A percentile compares a stretch with the other conserved stretches of the same genome.
phyloP scores from a whole-genome alignment of 805 yeast species.

The Starmerella roubikii region DNA sequence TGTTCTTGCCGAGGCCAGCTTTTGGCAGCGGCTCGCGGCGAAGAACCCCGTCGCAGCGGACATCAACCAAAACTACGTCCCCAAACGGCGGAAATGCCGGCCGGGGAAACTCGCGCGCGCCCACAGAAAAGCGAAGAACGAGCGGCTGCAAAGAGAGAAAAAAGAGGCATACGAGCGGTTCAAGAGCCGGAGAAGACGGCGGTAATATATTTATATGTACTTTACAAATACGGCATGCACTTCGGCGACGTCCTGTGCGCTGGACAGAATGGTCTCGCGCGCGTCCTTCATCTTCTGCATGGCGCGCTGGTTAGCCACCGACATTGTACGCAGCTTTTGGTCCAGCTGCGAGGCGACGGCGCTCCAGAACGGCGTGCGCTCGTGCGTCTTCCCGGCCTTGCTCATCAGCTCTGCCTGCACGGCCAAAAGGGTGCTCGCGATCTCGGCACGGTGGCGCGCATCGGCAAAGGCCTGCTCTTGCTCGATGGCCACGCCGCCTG shows the following conservation, averaged over 20 bases:
- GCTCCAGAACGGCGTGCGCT: conserved; percentile 23
- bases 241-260: conserved; percentile 8
- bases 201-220: conserved; percentile 6
- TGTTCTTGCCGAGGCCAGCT: conserved; percentile 9
- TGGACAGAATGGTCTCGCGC: conserved; percentile 7
- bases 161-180: conserved; percentile 5
- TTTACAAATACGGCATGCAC: conserved; percentile 11
- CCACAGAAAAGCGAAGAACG: conserved; percentile 2
- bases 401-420: neutral
- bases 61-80: conserved; percentile 13
- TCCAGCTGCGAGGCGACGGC: conserved; percentile 25
- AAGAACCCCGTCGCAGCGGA: conserved; percentile 15
- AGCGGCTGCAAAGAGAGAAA: conserved; percentile 3
- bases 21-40: conserved; percentile 6
- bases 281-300: conserved; percentile 10
- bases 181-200: neutral
- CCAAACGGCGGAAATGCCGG: conserved; percentile 13
- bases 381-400: neutral
- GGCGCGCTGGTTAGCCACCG: conserved; percentile 18
- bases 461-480: conserved; percentile 8
- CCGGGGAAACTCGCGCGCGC: conserved; percentile 19
- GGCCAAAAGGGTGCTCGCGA: neutral
- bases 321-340: conserved; percentile 24
- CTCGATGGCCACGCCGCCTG: conserved; percentile 3
- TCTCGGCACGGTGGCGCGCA: conserved; percentile 8